Conservation (phyloP, 2,329 filamentous ascomycete genomes). For the Penicillium sp. region DNA sequence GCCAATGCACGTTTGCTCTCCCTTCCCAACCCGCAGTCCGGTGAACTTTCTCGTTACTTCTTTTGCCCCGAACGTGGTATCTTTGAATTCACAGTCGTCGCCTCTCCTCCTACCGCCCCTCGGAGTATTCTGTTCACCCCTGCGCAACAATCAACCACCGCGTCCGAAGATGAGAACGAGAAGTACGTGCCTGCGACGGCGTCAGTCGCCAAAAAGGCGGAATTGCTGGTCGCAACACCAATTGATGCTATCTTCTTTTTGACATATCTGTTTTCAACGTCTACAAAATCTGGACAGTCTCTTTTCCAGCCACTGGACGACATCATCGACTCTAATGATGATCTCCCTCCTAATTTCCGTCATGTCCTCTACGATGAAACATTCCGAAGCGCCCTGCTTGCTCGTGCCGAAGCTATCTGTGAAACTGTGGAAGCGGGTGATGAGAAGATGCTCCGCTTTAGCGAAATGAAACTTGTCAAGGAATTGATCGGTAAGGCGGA, state of each 20-base stretch:
- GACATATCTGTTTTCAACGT: slow-evolving; percentile 61
- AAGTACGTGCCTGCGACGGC: slow-evolving; percentile 30
- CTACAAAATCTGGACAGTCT: slow-evolving; percentile 39
- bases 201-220: slow-evolving; percentile 60
- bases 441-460: slow-evolving; percentile 79
- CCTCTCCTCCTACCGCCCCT: slow-evolving; percentile 46
- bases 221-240: slow-evolving; percentile 76
- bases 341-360: slow-evolving; percentile 39
- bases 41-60: slow-evolving; percentile 49
- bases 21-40: slow-evolving; percentile 51
- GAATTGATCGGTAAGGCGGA: slow-evolving; percentile 67
- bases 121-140: slow-evolving; percentile 53
- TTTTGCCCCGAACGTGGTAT: slow-evolving; percentile 56
- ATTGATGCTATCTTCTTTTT: slow-evolving; percentile 81
- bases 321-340: slow-evolving; percentile 44
- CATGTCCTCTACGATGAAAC: slow-evolving; percentile 37
- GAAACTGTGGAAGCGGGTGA: slow-evolving; percentile 78
- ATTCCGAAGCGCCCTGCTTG: slow-evolving; percentile 51
- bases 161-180: slow-evolving; percentile 8
- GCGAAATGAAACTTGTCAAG: slow-evolving; percentile 61
- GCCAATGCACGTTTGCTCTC: slow-evolving; percentile 52
- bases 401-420: slow-evolving; percentile 65
- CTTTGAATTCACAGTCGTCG: slow-evolving; percentile 57
- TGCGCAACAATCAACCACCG: slow-evolving; percentile 8
- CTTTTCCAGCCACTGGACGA: slow-evolving; percentile 49